Conservation (phyloP, 495 filamentous ascomycete genomes). For the Daldinia loculata region DNA sequence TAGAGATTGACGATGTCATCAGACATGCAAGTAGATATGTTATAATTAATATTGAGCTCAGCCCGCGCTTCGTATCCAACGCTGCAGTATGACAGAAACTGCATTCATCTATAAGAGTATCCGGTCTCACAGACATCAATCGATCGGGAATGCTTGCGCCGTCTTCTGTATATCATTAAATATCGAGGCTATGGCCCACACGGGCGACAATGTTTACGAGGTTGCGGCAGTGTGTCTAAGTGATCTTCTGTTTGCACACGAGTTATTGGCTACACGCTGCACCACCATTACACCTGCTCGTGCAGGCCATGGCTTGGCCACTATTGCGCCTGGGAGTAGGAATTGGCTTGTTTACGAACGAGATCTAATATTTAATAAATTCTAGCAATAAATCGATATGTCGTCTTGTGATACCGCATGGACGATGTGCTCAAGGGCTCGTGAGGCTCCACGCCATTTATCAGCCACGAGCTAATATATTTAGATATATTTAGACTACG, state of each 20-base stretch:
- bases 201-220: constrained; percentile 38
- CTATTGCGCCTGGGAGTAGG: constrained; percentile 5
- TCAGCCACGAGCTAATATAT: constrained; percentile 36
- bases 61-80: constrained; percentile 35
- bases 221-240: constrained; percentile 14
- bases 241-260: constrained; percentile 14
- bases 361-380: constrained; percentile 21
- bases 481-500: constrained; percentile 3
- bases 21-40: background rate
- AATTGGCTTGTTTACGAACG: constrained; percentile 28
- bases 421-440: constrained; percentile 12
- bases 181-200: constrained; percentile 32
- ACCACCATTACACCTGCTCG: constrained; percentile 35
- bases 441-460: constrained; percentile 32
- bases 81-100: constrained; percentile 31
- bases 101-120: constrained; percentile 30
- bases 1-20: background rate
- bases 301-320: constrained; percentile 24
- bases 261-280: constrained; percentile 41
- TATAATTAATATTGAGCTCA: constrained; percentile 1
- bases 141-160: constrained; percentile 31
- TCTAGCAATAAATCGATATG: constrained; percentile 16
- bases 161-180: constrained; percentile 31
- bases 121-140: constrained; percentile 31
- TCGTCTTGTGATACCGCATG: constrained; percentile 28